A percentile compares a stretch with the other conserved stretches of the same genome.
phyloP scores from a whole-genome alignment of 2,329 filamentous ascomycete species.

The Thermothelomyces thermophilus region DNA sequence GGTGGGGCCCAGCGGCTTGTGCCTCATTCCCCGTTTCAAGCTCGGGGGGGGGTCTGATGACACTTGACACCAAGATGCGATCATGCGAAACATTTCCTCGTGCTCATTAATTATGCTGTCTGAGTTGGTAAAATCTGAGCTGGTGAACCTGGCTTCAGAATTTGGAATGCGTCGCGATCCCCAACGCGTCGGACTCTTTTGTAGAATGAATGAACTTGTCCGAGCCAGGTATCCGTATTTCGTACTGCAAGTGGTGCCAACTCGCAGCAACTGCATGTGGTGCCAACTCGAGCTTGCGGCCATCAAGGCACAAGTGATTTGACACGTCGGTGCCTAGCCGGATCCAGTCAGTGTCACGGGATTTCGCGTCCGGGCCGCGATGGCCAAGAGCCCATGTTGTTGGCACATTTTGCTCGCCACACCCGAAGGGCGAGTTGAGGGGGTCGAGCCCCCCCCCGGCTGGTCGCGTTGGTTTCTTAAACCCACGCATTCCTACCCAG shows the following conservation, averaged over 20 bases:
- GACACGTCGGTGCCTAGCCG: conserved; percentile 14
- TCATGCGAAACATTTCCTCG: conserved; percentile 6
- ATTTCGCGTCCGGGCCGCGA: conserved; percentile 24
- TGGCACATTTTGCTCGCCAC: conserved; percentile 18
- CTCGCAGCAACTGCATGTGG: neutral
- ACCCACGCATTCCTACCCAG: conserved; percentile 16
- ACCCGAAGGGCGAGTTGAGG: conserved; percentile 7
- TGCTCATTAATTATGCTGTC: neutral
- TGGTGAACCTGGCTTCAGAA: neutral
- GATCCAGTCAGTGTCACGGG: conserved; percentile 18
- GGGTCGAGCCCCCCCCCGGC: conserved; percentile 13
- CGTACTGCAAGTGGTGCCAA: neutral
- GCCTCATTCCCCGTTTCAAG: conserved; percentile 5
- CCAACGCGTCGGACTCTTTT: neutral
- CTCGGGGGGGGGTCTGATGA: conserved; percentile 4
- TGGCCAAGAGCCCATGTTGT: conserved; percentile 3
- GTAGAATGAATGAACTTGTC: neutral
- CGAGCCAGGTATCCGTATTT: neutral
- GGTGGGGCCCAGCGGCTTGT: neutral
- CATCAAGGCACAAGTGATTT: neutral
- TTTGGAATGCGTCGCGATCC: neutral
- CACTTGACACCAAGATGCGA: neutral
- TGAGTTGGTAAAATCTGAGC: no score
- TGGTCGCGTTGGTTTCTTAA: conserved; percentile 20
- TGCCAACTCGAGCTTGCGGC: conserved; percentile 1